Base-by-base conservation (phyloP, 192 early-diverging fungal genomes). In the Rhizoclosmatium sp. region DNA sequence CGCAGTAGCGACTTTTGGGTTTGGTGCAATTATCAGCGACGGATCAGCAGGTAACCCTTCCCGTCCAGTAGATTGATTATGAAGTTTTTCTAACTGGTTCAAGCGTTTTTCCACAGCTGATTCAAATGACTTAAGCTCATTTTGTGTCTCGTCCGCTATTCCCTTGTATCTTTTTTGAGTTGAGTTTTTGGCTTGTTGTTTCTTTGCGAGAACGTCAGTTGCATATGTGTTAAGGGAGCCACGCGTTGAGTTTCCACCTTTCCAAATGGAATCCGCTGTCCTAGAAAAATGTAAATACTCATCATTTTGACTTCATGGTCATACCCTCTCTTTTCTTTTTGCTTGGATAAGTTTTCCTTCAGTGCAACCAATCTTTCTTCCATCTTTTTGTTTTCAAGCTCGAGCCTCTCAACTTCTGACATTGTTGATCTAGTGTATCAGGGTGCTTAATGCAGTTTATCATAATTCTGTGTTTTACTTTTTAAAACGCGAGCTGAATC, bases 261-360 rank as follows among this genome's bases (percentile, higher is more conserved):
- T 79, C 78, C 78, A 79, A 40, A 79, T 69, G 42, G 59, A 70
- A 9, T 54, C 69, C 2, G 60, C 48, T 10, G n/a, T 65, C 40
- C 76, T 78, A 44, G 0, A 5, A 54, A n/a, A 46, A 42, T 21
- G 9, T 14, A 56, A 56, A 56, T 14, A 56, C 54, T 9, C 9
- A 14, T 56, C 19, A 14, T 56, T 14, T 56, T 56, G 10, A n/a
- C 54, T 9, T 56, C 16, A 9, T 7, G 19, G 41, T 21, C 46
- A 3, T 31, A 78, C 78, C 76, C 76, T 31, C 69, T 56, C 47
- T 79, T 79, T 62, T 70, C 78, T 46, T 71, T 70, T 47, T 71
- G 41, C 59, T 47, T 59, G 9, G 58, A 48, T 19, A 79, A 42
- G 21, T 16, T 56, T 21, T 71, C 66, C 42, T 64, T 56, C 56